A percentile compares a stretch with the other conserved stretches of the same genome.
Evolutionary conservation across 192 early-diverging fungal species (phyloP).

Genomic region (Coemansia aciculifera): DNA sequence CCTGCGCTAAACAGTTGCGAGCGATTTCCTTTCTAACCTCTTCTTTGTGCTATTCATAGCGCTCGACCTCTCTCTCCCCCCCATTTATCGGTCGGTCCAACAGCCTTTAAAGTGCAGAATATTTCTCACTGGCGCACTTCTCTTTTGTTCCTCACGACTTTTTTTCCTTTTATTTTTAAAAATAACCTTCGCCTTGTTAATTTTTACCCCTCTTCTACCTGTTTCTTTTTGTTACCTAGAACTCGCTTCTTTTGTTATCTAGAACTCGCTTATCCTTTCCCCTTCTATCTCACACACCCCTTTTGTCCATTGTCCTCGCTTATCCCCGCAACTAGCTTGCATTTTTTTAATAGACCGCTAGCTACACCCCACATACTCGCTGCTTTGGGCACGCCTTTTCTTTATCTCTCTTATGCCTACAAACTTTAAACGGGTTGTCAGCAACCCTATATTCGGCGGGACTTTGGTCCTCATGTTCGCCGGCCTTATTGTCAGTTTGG

Average conservation of each 20-base stretch:
- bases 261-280: conserved; percentile 10
- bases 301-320: neutral
- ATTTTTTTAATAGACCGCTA: neutral
- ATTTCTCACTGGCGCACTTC: conserved; percentile 5
- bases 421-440: conserved; percentile 30
- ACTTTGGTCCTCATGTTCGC: conserved; percentile 46
- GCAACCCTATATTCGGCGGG: conserved; percentile 51
- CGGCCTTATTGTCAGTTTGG: conserved; percentile 32
- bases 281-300: neutral
- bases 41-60: conserved; percentile 8
- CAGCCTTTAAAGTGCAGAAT: conserved; percentile 4
- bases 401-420: conserved; percentile 10
- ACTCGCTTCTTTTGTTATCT: neutral
- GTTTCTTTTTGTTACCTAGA: conserved; percentile 8
- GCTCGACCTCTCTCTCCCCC: neutral
- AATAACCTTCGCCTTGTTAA: conserved; percentile 1
- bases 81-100: neutral
- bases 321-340: neutral
- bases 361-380: neutral
- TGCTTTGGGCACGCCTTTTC: neutral
- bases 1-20: conserved; percentile 3
- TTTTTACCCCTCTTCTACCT: conserved; percentile 6
- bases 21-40: conserved; percentile 15
- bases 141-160: conserved; percentile 11
- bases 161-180: conserved; percentile 20